Percentiles rank a stretch among this genome's conserved stretches.
Conservation (phyloP, 768 basidiomycete genomes). For the Psilocybe subaeruginosa region DNA sequence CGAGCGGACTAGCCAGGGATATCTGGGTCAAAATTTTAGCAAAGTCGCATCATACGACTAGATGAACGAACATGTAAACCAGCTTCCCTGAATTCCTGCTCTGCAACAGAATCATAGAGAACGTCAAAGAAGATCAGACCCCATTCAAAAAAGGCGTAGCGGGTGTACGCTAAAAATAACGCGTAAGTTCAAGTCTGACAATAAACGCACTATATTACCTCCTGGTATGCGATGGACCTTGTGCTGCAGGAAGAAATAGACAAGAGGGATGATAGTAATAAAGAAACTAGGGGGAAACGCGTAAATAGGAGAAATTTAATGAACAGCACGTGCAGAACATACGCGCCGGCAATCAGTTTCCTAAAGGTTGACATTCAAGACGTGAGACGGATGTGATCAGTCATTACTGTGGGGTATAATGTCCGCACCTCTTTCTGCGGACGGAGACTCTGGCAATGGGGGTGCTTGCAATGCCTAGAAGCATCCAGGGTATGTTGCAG, state of each 20-base stretch:
- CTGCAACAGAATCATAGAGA: slow-evolving; percentile 69
- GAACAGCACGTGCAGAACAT: slow-evolving; percentile 20
- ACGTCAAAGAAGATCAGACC: slow-evolving; percentile 74
- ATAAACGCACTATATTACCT: slow-evolving; percentile 43
- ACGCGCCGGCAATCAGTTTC: slow-evolving; percentile 55
- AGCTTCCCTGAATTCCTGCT: slow-evolving; percentile 57
- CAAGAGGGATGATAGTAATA: slow-evolving; percentile 64
- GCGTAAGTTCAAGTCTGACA: background rate
- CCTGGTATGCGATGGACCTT: slow-evolving; percentile 80
- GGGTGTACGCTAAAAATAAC: slow-evolving; percentile 69
- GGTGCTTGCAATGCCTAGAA: slow-evolving; percentile 64
- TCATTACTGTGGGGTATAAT: background rate
- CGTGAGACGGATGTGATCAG: slow-evolving; percentile 1
- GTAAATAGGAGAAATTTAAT: slow-evolving; percentile 5
- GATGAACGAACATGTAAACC: slow-evolving; percentile 48
- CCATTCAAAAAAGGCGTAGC: slow-evolving; percentile 91
- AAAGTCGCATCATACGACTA: no score
- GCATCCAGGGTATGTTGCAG: slow-evolving; percentile 89
- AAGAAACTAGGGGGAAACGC: slow-evolving; percentile 60
- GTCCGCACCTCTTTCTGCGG: slow-evolving; percentile 54
- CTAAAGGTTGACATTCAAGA: slow-evolving; percentile 33
- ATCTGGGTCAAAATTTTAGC: slow-evolving; percentile 22
- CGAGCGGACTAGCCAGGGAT: slow-evolving; percentile 22
- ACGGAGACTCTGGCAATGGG: slow-evolving; percentile 39
- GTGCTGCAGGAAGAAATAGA: slow-evolving; percentile 88